Evolutionary conservation across 495 filamentous ascomycete species (phyloP), one percentile per base, ranked within the genome.

Genomic region (Pyrenula massariospora): DNA sequence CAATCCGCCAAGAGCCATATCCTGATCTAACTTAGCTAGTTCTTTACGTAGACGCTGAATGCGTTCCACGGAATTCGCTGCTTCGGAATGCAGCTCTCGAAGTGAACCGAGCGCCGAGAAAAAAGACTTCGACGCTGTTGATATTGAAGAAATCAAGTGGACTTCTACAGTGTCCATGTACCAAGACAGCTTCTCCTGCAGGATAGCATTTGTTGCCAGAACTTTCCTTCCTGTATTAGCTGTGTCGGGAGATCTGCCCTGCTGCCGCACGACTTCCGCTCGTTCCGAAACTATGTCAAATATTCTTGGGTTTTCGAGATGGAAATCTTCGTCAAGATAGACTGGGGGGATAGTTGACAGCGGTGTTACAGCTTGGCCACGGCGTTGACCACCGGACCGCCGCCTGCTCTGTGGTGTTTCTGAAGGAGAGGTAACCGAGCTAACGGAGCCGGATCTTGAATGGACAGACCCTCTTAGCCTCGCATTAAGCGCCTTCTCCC

Each of bases 81-180:
- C 92, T 68, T 99, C 93, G 0, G 86, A 82, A 66, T 97, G 91
- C 24, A 99, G 73, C 62, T 96, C 91, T 55, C 85, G 81, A 50
- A 99, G 76, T 1, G 91, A 95, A 2, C 94, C 92, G 11, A 99
- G 72, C 0, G 94, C 93, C 0, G 89, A 92, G 65, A 99, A 99
- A 73, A 99, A 99, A 0, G 91, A 95, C 8, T 88, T 88, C 0
- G 91, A 96, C 1, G 94, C 93, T 0, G 85, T 91, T 1, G 92
- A 95, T 21, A 99, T 97, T 0, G 91, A 95, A 1, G 88, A 91
- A 57, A 99, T 97, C 10, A 99, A 77, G 66, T 99, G 93, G 53
- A 97, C 88, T 64, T 99, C 93, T 20, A 99, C 88, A 0, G 94
- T 99, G 66, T 99, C 93, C 93, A 99, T 96, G 63, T 99, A 99